Evolutionary conservation across 2,329 filamentous ascomycete genomes (phyloP).

Genomic region (Verticillium tricorpus): DNA sequence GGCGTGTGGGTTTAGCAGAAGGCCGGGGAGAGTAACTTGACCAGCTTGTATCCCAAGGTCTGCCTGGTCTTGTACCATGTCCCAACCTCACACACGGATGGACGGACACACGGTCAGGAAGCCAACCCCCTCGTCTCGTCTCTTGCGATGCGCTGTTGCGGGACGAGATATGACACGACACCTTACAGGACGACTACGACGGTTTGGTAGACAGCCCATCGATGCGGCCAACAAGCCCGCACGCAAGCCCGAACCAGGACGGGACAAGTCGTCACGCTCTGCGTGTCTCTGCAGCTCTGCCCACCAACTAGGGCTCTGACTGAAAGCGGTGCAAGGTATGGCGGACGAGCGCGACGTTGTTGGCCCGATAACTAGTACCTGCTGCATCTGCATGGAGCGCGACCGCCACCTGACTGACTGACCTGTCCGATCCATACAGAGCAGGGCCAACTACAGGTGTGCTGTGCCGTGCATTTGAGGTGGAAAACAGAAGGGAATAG

Average conservation of each 20-base stretch:
- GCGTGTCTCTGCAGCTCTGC: neutral
- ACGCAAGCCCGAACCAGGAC: neutral
- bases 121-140: neutral
- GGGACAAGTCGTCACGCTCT: neutral
- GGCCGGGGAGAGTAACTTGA: neutral
- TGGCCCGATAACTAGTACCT: slow-evolving; percentile 4
- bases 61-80: neutral
- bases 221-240: neutral
- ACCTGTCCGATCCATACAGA: neutral
- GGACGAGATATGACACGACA: neutral
- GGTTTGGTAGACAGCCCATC: neutral
- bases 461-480: neutral
- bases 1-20: neutral
- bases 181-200: neutral
- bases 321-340: neutral
- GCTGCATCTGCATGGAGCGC: neutral
- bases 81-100: neutral
- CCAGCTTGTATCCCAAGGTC: neutral
- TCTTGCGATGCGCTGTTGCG: neutral
- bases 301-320: neutral
- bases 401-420: neutral
- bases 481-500: neutral
- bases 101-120: neutral
- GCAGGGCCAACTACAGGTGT: neutral
- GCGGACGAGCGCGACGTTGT: neutral